Evolutionary conservation across 129 eudicot genomes (phyloP), one percentile per base, ranked within the genome.

Genomic region (Gnaphalium uliginosum): DNA sequence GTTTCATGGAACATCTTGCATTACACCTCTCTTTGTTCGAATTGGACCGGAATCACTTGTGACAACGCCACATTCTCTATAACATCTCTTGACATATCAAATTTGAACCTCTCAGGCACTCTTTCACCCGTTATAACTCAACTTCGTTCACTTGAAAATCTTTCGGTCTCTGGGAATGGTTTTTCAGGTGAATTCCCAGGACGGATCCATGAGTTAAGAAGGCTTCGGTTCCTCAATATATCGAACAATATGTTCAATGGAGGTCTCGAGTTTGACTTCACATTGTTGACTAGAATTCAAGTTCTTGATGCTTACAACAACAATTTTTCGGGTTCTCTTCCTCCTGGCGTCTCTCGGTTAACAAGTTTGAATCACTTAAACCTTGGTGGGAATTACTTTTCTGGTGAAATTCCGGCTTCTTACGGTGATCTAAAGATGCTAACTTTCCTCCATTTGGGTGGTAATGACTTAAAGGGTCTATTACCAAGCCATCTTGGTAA

Each of bases 311-410:
- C 86, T 26, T 89, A 89, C 39, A 78, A 89, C 87, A 89, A 89
- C 58, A 82, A 72, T 18, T 85, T 87, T 37, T 78, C 96, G 2
- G 88, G 90, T 10, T 68, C 76, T 4, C 87, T 89, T 63, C 88
- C 96, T 17, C 6, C n/a, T 5, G 85, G 85, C 19, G 46, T 86
- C 13, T 60, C 85, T n/a, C 25, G 50, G 41, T 71, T 89, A 29
- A 70, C 73, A 14, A 71, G 62, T 41, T 72, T 89, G 59, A 78
- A 58, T 69, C 77, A 83, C 71, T 83, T 89, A 60, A 82, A 83
- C 68, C 80, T 89, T 10, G 96, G 96, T 6, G 96, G 96, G 39
- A 89, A 87, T 14, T 87, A 80, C 78, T 89, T 89, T 66, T 85
- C 92, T 0, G 96, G 96, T 13, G 72, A 61, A 54, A 89, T 89